A percentile compares a stretch with the other conserved stretches of the same genome.
phyloP scores from a whole-genome alignment of 169 alveolate species.

The Plasmodium knowlesi region DNA sequence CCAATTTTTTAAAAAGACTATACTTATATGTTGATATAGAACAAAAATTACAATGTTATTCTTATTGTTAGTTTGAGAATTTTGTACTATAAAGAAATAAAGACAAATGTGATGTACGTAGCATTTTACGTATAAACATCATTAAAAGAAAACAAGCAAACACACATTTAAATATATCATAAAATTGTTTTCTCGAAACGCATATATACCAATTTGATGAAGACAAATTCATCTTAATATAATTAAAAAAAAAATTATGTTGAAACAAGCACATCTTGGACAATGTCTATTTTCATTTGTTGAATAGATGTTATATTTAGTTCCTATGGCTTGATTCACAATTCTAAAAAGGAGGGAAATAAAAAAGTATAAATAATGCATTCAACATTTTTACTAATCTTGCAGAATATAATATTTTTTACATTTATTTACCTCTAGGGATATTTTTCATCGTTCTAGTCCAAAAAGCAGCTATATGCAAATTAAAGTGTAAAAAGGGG shows the following conservation, averaged over 20 bases:
- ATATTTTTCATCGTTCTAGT: neutral
- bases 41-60: neutral
- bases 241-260: neutral
- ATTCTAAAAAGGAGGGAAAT: slow-evolving; percentile 6
- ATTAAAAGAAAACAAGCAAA: neutral
- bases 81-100: neutral
- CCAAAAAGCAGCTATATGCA: neutral
- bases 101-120: neutral
- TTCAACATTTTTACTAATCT: neutral
- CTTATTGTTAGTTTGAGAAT: neutral
- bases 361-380: neutral
- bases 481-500: slow-evolving; percentile 1
- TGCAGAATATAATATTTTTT: slow-evolving; percentile 1
- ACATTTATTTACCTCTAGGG: slow-evolving; percentile 3
- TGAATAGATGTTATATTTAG: neutral
- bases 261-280: neutral
- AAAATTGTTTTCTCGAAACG: neutral
- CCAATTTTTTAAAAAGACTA: neutral
- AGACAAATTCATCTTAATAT: neutral
- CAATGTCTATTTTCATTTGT: neutral
- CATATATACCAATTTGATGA: neutral
- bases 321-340: neutral
- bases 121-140: neutral
- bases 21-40: neutral
- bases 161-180: neutral